Evolutionary conservation across 2,329 filamentous ascomycete genomes (phyloP), one percentile per base, ranked within the genome.

Genomic region (Exophiala viscosa): DNA sequence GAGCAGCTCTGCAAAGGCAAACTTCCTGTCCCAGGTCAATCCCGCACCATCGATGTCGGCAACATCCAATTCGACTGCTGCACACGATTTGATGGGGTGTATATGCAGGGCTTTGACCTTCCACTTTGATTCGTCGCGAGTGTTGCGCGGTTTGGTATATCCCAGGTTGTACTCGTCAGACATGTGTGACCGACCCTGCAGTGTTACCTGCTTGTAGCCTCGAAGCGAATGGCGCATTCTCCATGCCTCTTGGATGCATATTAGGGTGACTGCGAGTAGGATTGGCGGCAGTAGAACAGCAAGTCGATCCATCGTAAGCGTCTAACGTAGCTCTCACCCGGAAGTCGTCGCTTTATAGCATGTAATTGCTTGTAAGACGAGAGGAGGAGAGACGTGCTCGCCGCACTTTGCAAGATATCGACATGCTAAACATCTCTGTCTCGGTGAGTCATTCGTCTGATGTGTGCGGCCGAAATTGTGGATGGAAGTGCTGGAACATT

Each of bases 41-140:
- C 90, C 90, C 2, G 81, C 82, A 5, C 81, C 73, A 41, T 88
- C 70, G 13, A 93, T 77, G 48, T 81, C 79, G 54, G 81, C 81
- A 55, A 77, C 73, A 46, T 80, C 72, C 42, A 96, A 70, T 70
- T 93, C 88, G 49, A 95, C 83, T 23, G 86, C 87, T 50, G 74
- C 76, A 67, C 90, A 95, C 51, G 87, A 89, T 72, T 95, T 92
- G 67, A 96, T 73, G 1, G 91, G 90, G 68, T 93, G 92, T 54
- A 90, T 79, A 72, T 84, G 85, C 46, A 95, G 74, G 50, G 86
- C 87, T 67, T 89, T 85, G 43, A 86, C 72, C 33, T 69, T 70
- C 69, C 76, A 77, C 51, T 67, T 67, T 17, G 69, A 67, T 8
- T 60, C 59, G 2, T 66, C 67, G 10, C 61, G 64, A 13, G 58